Base-by-base conservation (phyloP, 345 rosid species). In the Gossypium turneri region DNA sequence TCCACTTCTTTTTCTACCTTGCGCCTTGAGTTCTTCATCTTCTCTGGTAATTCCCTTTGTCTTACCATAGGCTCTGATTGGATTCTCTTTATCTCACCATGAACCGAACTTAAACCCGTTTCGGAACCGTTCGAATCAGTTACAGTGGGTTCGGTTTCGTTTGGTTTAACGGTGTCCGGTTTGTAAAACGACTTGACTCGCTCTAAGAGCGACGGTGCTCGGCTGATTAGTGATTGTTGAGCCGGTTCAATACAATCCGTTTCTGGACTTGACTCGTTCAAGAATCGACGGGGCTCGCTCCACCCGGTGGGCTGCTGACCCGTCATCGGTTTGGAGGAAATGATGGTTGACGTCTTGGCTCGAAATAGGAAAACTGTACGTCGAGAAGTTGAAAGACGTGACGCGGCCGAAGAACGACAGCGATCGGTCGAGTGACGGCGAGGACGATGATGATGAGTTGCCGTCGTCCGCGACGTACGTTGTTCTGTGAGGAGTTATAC, bases 11-110 rank as follows among this genome's bases (percentile, higher is more conserved):
- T 24, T 16, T 53, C 66, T 5, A 10, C 11, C 64, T 86, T 89
- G 77, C 97, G 90, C 1, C 85, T 89, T 2, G 93, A 88, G 79
- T 87, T 94, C 79, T 83, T 90, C 90, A 90, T 82, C 76, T 77
- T 85, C 74, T 70, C 78, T 62, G 77, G 8, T 12, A 62, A 57
- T 61, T 38, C 83, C 60, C 67, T 75, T 34, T 22, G 67, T 2
- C 3, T 50, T 55, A 48, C 75, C 43, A 74, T 81, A 50, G 81
- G 50, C 43, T 84, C 92, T 38, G 92, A 82, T 16, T 82, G 79
- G 76, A 79, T 80, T 83, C 94, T 81, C 27, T 9, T 78, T 51
- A 78, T 81, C 13, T 72, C 76, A 27, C 64, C 79, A 4, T 19
- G 22, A 10, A 12, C 67, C 53, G 16, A 9, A 55, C 20, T 52